These are phyloP conservation scores for Microascus cirrosus DNA, from an alignment of 2,329 filamentous ascomycete genomes.

Conservation along the genomic window DNA sequence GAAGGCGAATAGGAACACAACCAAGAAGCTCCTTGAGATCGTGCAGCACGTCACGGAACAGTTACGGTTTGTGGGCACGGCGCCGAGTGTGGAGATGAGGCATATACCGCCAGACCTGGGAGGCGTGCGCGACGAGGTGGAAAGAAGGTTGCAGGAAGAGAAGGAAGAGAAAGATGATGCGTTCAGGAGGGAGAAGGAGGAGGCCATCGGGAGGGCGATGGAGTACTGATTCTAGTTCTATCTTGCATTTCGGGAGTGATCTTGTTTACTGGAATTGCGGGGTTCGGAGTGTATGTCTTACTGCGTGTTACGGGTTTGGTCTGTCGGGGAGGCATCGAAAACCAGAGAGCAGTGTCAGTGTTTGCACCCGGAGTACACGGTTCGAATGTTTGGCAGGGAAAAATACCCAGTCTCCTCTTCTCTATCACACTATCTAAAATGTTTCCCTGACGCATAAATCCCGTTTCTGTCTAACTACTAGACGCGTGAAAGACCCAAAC, in stretches of 20 bases:
- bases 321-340: neutral
- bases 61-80: conserved; percentile 70
- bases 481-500: neutral
- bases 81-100: conserved; percentile 79
- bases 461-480: neutral
- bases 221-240: conserved; percentile 25
- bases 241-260: neutral
- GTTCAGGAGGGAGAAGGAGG: conserved; percentile 41
- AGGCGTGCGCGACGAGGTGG: conserved; percentile 56
- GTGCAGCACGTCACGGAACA: conserved; percentile 74
- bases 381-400: neutral
- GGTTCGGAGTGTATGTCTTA: neutral
- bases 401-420: neutral
- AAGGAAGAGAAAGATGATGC: conserved; percentile 45
- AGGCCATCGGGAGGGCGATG: conserved; percentile 45
- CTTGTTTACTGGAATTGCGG: neutral
- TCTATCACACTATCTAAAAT: neutral
- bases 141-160: conserved; percentile 55
- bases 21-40: conserved; percentile 64
- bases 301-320: neutral
- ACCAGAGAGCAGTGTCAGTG: neutral
- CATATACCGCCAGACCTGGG: conserved; percentile 68
- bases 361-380: neutral
- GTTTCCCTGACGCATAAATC: neutral
- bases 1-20: conserved; percentile 66